phyloP scores from a whole-genome alignment of 805 yeast genomes.

The Cyberlindnera sargentensis region DNA sequence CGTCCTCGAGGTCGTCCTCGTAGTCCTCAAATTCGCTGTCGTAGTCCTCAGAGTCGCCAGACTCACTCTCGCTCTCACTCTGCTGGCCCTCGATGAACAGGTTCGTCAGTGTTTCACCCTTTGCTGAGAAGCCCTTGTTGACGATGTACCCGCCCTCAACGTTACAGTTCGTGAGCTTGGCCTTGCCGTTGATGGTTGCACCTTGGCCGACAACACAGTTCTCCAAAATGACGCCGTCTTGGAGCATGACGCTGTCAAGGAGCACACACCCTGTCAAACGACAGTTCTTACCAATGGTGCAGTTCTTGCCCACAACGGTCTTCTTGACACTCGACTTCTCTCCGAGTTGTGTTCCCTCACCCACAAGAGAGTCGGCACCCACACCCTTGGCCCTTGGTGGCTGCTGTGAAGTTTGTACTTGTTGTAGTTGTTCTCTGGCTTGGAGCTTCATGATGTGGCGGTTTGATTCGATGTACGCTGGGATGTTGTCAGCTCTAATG shows the following conservation, averaged over 20 bases:
- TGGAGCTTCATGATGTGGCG: slow-evolving; percentile 63
- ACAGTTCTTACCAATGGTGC: slow-evolving; percentile 78
- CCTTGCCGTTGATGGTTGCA: slow-evolving; percentile 57
- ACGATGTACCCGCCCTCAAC: slow-evolving; percentile 78
- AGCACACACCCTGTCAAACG: slow-evolving; percentile 82
- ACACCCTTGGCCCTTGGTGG: slow-evolving; percentile 62
- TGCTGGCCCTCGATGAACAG: slow-evolving; percentile 24
- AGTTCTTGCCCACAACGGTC: slow-evolving; percentile 68
- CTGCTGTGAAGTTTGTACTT: slow-evolving; percentile 26
- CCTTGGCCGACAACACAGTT: slow-evolving; percentile 78
- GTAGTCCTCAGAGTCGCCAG: slow-evolving; percentile 34
- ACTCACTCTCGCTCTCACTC: slow-evolving; percentile 19
- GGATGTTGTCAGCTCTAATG: slow-evolving; percentile 69
- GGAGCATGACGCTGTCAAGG: slow-evolving; percentile 62
- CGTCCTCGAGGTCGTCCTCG: slow-evolving; percentile 38
- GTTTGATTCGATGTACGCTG: slow-evolving; percentile 86
- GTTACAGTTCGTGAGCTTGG: slow-evolving; percentile 70
- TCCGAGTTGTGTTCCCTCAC: slow-evolving; percentile 57
- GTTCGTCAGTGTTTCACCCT: slow-evolving; percentile 51
- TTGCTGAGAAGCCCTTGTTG: slow-evolving; percentile 40
- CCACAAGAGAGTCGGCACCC: slow-evolving; percentile 83
- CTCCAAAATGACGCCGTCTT: slow-evolving; percentile 69
- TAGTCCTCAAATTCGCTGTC: slow-evolving; percentile 20
- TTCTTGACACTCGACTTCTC: slow-evolving; percentile 85
- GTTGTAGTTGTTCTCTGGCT: slow-evolving; percentile 34